Evolutionary conservation across 108 stramenopile species (phyloP), one percentile per base, ranked within the genome.

Genomic region (Nitzschia inconspicua): DNA sequence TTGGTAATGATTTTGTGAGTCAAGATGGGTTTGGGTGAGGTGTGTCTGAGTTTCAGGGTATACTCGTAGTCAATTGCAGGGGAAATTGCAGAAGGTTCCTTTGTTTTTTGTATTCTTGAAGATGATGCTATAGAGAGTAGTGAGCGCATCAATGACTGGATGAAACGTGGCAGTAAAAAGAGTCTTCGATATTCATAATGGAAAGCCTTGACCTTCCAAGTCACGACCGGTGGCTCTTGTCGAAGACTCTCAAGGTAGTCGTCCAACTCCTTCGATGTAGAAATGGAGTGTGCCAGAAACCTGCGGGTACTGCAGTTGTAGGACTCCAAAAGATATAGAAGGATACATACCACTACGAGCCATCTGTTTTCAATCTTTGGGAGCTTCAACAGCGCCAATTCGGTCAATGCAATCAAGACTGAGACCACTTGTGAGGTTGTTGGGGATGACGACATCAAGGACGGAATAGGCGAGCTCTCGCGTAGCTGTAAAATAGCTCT

Each of bases 131-230:
- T n/a, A n/a, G n/a, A n/a, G n/a, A n/a, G n/a, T n/a, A n/a, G n/a
- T 40, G 44, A 62, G 14, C 52, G 52, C 2, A 44, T n/a, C 6
- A 70, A 34, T 19, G 68, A 44, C 24, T 60, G 60, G 35, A 68
- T 44, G 20, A 67, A 16, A 18, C 75, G 23, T 11, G 66, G 26
- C 18, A 71, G 23, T 26, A 52, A 51, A 64, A 80, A 70, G 32
- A 73, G 57, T 41, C 72, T 73, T 28, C 78, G 54, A 41, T 72
- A 58, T 51, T 90, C 88, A 51, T 86, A 90, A 53, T 94, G 92
- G 68, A 88, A 94, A 24, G 81, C 80, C 18, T 80, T 64, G 4
- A 94, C 83, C 26, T 73, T 85, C 92, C 92, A 94, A n/a, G 61
- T 66, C 4, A 89, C 89, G 2, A 70, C 51, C 7, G 88, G 86